phyloP scores from a whole-genome alignment of 805 yeast species.

The Wickerhamomyces bovis region DNA sequence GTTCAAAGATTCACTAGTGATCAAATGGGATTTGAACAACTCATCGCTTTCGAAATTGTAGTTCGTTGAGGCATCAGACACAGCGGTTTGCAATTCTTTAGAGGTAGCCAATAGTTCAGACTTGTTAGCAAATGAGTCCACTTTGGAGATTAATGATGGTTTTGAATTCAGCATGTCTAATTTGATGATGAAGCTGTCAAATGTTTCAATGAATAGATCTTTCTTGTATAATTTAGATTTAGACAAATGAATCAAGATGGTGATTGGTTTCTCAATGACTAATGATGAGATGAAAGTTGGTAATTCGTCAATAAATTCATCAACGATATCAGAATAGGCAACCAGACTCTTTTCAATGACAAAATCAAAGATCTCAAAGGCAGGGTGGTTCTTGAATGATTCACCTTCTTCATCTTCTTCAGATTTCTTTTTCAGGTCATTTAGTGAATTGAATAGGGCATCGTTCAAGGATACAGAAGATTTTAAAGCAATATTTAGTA shows the following conservation, averaged over 20 bases:
- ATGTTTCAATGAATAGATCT: constrained; percentile 21
- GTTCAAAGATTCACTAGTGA: constrained; percentile 29
- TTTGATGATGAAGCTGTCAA: constrained; percentile 26
- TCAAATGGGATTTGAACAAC: constrained; percentile 25
- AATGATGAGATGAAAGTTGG: constrained; percentile 28
- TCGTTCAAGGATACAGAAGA: constrained; percentile 8
- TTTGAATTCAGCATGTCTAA: constrained; percentile 16
- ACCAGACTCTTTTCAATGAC: constrained; percentile 21
- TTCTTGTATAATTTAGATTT: constrained; percentile 20
- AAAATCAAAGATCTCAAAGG: constrained; percentile 24
- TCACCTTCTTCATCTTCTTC: constrained; percentile 19
- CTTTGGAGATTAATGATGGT: constrained; percentile 25
- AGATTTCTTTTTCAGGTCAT: constrained; percentile 13
- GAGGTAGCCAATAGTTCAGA: constrained; percentile 15
- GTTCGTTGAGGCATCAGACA: constrained; percentile 17
- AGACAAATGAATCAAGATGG: constrained; percentile 28
- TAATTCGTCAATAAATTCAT: constrained; percentile 28
- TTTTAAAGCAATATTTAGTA: constrained; percentile 10
- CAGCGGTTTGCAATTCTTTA: constrained; percentile 15
- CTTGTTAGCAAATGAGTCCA: constrained; percentile 28
- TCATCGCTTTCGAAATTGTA: constrained; percentile 25
- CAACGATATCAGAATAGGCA: constrained; percentile 23
- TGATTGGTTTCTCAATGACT: constrained; percentile 27
- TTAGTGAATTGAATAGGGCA: constrained; percentile 14
- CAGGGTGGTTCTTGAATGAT: constrained; percentile 15